phyloP scores from a whole-genome alignment of 2,329 filamentous ascomycete genomes.

The Ceratocystis destructans region DNA sequence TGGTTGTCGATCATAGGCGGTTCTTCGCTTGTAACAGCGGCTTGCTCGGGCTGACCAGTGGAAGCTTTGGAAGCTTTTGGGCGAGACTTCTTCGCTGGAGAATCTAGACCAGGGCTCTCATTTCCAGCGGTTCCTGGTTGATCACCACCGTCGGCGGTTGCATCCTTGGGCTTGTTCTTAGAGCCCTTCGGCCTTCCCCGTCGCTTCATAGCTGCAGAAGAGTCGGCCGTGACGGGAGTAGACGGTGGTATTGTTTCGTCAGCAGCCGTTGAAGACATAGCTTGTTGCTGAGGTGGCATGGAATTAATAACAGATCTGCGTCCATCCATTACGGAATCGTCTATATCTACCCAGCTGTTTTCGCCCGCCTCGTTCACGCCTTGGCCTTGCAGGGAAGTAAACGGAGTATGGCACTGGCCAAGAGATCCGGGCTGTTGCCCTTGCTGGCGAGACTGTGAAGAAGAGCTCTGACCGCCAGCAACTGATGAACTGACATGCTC shows the following conservation, averaged over 20 bases:
- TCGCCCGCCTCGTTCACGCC: background rate
- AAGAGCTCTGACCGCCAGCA: background rate
- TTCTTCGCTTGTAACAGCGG: constrained; percentile 16
- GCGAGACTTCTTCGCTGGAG: background rate
- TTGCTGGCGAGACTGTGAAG: constrained; percentile 3
- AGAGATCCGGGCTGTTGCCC: background rate
- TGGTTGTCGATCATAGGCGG: constrained; percentile 12
- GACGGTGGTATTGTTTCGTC: constrained; percentile 14
- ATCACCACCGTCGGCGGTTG: constrained; percentile 7
- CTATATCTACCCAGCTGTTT: constrained; percentile 13
- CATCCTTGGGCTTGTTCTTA: constrained; percentile 31
- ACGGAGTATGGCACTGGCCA: background rate
- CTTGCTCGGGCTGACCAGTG: constrained; percentile 13
- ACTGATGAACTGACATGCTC: background rate
- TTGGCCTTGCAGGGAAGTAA: constrained; percentile 2
- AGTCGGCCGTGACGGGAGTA: constrained; percentile 7
- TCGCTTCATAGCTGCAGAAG: constrained; percentile 28
- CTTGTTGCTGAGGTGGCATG: constrained; percentile 21
- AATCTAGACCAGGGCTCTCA: constrained; percentile 7
- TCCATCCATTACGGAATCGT: constrained; percentile 18
- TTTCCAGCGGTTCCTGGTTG: constrained; percentile 10
- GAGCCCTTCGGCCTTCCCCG: constrained; percentile 43
- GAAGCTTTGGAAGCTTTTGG: constrained; percentile 12
- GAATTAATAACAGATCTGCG: constrained; percentile 26
- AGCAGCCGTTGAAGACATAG: background rate